Evolutionary conservation across 805 yeast genomes (phyloP).

Genomic region (Scheffersomyces stipitis): DNA sequence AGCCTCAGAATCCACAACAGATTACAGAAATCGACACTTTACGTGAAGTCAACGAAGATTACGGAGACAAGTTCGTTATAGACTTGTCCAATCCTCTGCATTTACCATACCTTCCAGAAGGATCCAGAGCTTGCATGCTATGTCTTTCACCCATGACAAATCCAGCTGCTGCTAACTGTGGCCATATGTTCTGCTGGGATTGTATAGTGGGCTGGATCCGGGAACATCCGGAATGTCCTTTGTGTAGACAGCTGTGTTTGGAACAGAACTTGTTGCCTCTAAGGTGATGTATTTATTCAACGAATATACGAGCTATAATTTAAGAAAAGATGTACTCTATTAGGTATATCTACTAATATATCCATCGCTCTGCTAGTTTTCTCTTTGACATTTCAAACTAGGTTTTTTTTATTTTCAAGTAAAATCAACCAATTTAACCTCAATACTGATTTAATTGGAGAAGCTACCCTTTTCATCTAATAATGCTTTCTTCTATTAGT

Average conservation of each 20-base stretch:
- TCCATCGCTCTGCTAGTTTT: no score
- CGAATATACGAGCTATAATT: no score
- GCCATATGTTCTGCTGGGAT: conserved; percentile 91
- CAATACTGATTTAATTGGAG: no score
- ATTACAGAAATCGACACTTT: conserved; percentile 7
- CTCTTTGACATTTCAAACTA: no score
- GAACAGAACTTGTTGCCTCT: conserved; percentile 65
- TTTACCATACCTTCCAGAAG: conserved; percentile 68
- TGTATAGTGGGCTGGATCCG: conserved; percentile 89
- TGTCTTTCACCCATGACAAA: conserved; percentile 78
- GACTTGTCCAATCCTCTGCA: conserved; percentile 56
- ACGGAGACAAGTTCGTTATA: conserved; percentile 24
- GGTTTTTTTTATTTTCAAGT: no score
- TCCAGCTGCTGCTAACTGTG: conserved; percentile 87
- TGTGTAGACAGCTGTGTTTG: conserved; percentile 72
- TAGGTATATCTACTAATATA: no score
- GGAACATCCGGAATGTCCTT: conserved; percentile 86
- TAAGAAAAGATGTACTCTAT: no score
- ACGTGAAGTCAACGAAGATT: conserved; percentile 6
- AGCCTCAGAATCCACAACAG: background rate
- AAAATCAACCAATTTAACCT: no score
- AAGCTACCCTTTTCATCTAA: no score
- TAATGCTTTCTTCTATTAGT: no score
- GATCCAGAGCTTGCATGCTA: conserved; percentile 76
- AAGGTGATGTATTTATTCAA: no score